These are phyloP conservation scores for Pseudopithomyces chartarum DNA, from an alignment of 2,329 filamentous ascomycete species.

Conservation along the genomic window DNA sequence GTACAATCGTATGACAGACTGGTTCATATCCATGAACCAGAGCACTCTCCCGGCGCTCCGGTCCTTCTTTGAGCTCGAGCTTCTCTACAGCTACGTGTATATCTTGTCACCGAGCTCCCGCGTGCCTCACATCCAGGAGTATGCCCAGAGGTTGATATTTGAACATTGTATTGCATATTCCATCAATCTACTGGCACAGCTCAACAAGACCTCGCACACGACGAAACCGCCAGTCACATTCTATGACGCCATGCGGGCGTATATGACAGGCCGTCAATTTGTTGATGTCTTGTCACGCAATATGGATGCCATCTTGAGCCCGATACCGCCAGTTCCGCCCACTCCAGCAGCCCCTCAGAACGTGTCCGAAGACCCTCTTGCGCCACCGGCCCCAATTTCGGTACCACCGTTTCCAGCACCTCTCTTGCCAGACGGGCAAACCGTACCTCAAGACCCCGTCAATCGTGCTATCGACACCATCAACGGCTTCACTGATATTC, in stretches of 20 bases:
- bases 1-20: conserved; percentile 77
- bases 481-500: conserved; percentile 52
- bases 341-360: conserved; percentile 32
- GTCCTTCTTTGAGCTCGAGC: conserved; percentile 82
- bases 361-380: conserved; percentile 44
- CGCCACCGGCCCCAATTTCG: conserved; percentile 31
- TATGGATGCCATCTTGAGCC: conserved; percentile 52
- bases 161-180: conserved; percentile 86
- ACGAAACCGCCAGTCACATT: conserved; percentile 77
- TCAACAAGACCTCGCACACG: conserved; percentile 57
- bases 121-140: conserved; percentile 73
- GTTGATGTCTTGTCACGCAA: conserved; percentile 61
- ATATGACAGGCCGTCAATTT: conserved; percentile 67
- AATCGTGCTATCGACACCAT: conserved; percentile 52
- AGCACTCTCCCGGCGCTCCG: conserved; percentile 68
- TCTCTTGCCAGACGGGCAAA: conserved; percentile 28
- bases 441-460: conserved; percentile 37
- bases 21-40: conserved; percentile 77
- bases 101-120: conserved; percentile 80
- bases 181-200: conserved; percentile 71
- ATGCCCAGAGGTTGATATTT: conserved; percentile 81
- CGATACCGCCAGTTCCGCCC: conserved; percentile 48
- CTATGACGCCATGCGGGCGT: conserved; percentile 83
- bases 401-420: conserved; percentile 43
- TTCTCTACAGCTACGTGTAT: conserved; percentile 90